These are phyloP conservation scores for Acanthamoeba lenticulata DNA, from an alignment of 208 protist genomes.

Conservation along the genomic window DNA sequence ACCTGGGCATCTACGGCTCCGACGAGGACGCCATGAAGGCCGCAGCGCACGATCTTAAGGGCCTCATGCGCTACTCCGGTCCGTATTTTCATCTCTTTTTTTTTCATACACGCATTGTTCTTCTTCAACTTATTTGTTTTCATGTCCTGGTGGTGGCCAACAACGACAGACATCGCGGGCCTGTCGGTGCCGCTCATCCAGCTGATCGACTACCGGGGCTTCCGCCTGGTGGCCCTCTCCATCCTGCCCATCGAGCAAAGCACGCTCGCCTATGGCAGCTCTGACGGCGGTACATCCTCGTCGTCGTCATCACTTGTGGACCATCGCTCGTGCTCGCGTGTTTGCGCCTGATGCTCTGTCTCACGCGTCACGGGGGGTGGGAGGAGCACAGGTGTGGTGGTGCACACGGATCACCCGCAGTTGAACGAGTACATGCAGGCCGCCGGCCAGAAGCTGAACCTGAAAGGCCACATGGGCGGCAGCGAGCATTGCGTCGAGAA, in stretches of 20 bases:
- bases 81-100: too few species aligned
- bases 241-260: slow-evolving; percentile 11
- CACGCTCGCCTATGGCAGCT: slow-evolving; percentile 6
- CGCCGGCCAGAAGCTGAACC: slow-evolving; percentile 9
- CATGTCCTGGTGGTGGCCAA: too few species aligned
- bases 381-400: not conserved
- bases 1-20: not conserved
- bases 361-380: too few species aligned
- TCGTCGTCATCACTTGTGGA: too few species aligned
- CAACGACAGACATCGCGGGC: not conserved
- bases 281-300: not conserved
- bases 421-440: not conserved
- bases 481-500: not conserved
- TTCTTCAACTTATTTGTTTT: too few species aligned
- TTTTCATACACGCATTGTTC: not conserved
- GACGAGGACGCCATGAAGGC: slow-evolving; percentile 61
- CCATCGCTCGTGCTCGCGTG: too few species aligned
- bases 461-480: slow-evolving; percentile 16
- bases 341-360: not conserved
- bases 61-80: slow-evolving; percentile 42
- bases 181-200: slow-evolving; percentile 28
- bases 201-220: slow-evolving; percentile 37
- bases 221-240: slow-evolving; percentile 33
- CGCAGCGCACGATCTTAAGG: slow-evolving; percentile 43
- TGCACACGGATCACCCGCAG: not conserved